Percentiles rank a stretch among this genome's conserved stretches.
Conservation (phyloP, 345 rosid species). For the Eucalyptus pauciflora region DNA sequence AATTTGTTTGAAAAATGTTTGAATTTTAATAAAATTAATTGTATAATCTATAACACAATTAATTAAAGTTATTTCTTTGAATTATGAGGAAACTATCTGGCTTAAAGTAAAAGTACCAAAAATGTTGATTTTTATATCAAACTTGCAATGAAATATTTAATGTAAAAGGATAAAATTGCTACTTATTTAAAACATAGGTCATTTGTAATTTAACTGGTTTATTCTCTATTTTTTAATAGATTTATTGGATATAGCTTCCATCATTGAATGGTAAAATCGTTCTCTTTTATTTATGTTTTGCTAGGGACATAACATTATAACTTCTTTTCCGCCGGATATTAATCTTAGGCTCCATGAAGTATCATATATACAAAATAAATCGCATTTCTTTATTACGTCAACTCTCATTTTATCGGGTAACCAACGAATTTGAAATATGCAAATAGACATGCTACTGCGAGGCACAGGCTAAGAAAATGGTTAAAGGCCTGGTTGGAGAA, state of each 20-base stretch:
- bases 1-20: neutral
- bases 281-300: neutral
- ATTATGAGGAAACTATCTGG: neutral
- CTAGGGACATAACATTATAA: neutral
- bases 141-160: neutral
- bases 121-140: neutral
- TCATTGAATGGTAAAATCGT: neutral
- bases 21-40: neutral
- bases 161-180: rapidly evolving
- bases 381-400: neutral
- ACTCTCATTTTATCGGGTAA: neutral
- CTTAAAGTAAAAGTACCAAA: neutral
- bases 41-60: neutral
- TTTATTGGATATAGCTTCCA: neutral
- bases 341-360: neutral
- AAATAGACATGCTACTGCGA: neutral
- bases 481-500: neutral
- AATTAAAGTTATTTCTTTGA: neutral
- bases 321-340: neutral
- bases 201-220: neutral
- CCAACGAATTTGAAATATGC: neutral
- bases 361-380: neutral
- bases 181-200: neutral
- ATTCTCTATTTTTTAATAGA: neutral
- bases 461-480: neutral